Base-by-base conservation (phyloP, 2,329 filamentous ascomycete genomes). In the Huntiella decipiens region DNA sequence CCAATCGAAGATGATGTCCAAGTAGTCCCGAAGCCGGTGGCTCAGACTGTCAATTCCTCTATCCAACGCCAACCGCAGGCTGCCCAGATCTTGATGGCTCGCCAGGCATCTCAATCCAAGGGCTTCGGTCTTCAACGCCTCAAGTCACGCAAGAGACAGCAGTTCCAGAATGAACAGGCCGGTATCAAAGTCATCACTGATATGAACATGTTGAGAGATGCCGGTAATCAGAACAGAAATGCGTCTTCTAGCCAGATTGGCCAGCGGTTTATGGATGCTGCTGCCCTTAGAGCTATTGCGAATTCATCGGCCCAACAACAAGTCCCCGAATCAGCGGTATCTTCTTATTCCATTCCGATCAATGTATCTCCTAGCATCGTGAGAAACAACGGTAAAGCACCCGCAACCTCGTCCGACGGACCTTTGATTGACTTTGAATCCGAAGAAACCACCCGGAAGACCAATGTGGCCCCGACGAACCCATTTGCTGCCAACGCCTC, bases 111-210 rank as follows among this genome's bases (percentile, higher is more conserved):
- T 4, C 56, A 63, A 43, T 52, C 59, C 19, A 66, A 67, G 1
- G 55, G 58, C 2, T 59, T 62, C 22, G 67, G 60, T 46, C 55
- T 68, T 28, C 60, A 57, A 38, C 63, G 70, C 6, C 56, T 70
- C 16, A 77, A 69, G 55, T 81, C 77, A 3, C 69, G 69, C 46
- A 67, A 70, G 28, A 66, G 75, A 44, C 75, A 80, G 54, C 73
- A 72, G 54, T 66, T 67, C 16, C 66, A 77, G 55, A 73, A 77
- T 57, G 66, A 68, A 47, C 67, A 70, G 59, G 72, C 71, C 6
- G 76, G 76, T 10, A 81, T 82, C 55, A 77, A 66, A 51, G 58
- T 85, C 15, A 74, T 83, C 52, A 86, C 81, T 2, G 77, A 78
- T 55, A 78, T 83, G 64, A 64, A 73, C 50, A 63, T 59, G 50